A percentile compares a stretch with the other conserved stretches of the same genome.
These are phyloP conservation scores for Neostapfia colusana DNA, from an alignment of 176 grass and related monocot genomes.

Conservation along the genomic window DNA sequence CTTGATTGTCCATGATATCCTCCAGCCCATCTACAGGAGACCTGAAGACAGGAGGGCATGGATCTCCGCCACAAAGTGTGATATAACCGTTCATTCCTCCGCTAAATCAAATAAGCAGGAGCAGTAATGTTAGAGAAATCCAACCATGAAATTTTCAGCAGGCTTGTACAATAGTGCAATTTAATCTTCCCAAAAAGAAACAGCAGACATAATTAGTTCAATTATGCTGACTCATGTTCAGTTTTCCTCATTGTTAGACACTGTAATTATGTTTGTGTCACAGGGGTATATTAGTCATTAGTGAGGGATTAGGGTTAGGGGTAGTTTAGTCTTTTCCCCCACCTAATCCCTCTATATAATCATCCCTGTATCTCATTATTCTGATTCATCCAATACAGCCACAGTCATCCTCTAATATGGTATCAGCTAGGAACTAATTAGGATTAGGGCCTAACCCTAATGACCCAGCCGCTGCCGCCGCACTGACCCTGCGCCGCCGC, in stretches of 20 bases:
- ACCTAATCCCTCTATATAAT: no score
- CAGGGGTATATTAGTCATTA: no score
- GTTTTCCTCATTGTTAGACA: neutral
- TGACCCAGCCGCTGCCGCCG: no score
- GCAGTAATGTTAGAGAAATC: conserved; percentile 25
- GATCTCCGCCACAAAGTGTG: conserved; percentile 80
- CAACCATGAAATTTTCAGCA: conserved; percentile 20
- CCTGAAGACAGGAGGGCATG: conserved; percentile 81
- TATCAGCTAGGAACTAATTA: no score
- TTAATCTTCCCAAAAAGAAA: neutral
- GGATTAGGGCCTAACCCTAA: no score
- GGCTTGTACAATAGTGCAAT: neutral
- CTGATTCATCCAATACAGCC: no score
- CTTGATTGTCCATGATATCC: conserved; percentile 98
- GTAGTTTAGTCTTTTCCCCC: no score
- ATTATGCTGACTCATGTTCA: conserved; percentile 7
- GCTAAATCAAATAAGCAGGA: conserved; percentile 52
- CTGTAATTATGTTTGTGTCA: no score
- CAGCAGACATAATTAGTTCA: neutral
- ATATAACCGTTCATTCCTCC: conserved; percentile 99
- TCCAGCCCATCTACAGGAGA: conserved; percentile 86
- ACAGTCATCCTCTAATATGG: no score
- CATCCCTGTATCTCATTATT: no score
- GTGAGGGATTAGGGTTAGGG: no score
- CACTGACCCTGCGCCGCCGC: no score